Evolutionary conservation across 345 rosid species (phyloP).

Genomic region (Salix purpurea): DNA sequence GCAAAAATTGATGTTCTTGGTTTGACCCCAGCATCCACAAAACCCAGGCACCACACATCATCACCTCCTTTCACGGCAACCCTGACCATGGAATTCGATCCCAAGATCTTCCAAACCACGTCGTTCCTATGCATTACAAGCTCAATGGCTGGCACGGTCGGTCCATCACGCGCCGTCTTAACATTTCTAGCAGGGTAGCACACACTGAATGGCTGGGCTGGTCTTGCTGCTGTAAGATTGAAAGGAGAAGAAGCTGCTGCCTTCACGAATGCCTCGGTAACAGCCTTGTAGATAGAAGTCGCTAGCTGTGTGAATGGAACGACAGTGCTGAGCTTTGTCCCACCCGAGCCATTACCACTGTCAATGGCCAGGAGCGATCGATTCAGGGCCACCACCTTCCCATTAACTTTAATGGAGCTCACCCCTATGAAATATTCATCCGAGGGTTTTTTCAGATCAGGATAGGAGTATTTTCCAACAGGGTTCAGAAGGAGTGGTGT

Average conservation of each 20-base stretch:
- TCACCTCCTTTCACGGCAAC: background rate
- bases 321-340: constrained; percentile 26
- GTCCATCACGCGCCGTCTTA: constrained; percentile 7
- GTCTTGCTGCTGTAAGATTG: background rate
- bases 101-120: constrained; percentile 34
- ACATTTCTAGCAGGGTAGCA: constrained; percentile 22
- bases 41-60: constrained; percentile 37
- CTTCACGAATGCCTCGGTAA: constrained; percentile 4
- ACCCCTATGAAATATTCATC: constrained; percentile 16
- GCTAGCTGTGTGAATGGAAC: constrained; percentile 28
- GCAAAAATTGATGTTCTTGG: background rate
- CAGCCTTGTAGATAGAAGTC: constrained; percentile 25
- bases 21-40: constrained; percentile 34
- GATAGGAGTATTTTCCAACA: background rate
- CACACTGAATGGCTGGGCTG: constrained; percentile 21
- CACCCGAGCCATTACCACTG: constrained; percentile 3
- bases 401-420: constrained; percentile 7
- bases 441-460: constrained; percentile 15
- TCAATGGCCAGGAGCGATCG: background rate
- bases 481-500: constrained; percentile 17
- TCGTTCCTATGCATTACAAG: constrained; percentile 18
- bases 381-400: background rate
- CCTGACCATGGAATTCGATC: constrained; percentile 33
- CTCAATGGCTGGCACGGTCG: constrained; percentile 26
- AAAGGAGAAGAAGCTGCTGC: background rate